A percentile compares a stretch with the other conserved stretches of the same genome.
phyloP scores from a whole-genome alignment of 148 eudicot species.

The Limonium bicolor region DNA sequence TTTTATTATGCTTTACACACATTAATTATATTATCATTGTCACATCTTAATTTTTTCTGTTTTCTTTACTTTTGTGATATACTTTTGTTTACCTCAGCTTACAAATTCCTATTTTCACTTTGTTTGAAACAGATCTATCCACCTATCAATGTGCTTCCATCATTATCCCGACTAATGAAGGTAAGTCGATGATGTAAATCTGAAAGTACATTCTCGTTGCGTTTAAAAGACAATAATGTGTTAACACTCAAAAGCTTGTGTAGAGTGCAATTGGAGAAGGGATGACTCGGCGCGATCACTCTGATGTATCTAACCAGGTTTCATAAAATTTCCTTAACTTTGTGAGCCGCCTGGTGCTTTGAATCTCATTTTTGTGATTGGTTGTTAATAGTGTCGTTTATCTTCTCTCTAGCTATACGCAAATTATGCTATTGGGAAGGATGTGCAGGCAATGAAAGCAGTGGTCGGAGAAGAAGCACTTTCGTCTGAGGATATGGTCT shows the following conservation, averaged over 20 bases:
- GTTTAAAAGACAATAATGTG: too few species aligned
- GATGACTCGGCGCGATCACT: conserved; percentile 92
- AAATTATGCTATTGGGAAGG: conserved; percentile 95
- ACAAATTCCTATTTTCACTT: too few species aligned
- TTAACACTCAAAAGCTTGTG: conserved; percentile 4
- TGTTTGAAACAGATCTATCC: conserved; percentile 62
- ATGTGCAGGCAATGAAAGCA: conserved; percentile 98
- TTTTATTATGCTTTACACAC: too few species aligned
- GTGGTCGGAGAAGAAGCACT: conserved; percentile 99
- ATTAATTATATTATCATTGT: too few species aligned
- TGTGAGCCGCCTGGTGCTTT: neutral
- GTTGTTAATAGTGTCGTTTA: too few species aligned
- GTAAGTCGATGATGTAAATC: too few species aligned
- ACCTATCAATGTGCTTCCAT: conserved; percentile 92
- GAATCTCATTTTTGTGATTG: neutral
- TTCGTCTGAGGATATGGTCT: conserved; percentile 91
- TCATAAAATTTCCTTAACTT: neutral
- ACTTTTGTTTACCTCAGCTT: too few species aligned
- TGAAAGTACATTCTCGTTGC: too few species aligned
- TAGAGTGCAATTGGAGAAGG: conserved; percentile 99
- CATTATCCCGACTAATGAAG: conserved; percentile 91
- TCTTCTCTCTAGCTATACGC: conserved; percentile 56
- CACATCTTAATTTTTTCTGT: too few species aligned
- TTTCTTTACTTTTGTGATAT: too few species aligned
- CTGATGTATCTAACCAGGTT: conserved; percentile 96